Base-by-base conservation (phyloP, 164 flowering plant species). In the Warburgia ugandensis region DNA sequence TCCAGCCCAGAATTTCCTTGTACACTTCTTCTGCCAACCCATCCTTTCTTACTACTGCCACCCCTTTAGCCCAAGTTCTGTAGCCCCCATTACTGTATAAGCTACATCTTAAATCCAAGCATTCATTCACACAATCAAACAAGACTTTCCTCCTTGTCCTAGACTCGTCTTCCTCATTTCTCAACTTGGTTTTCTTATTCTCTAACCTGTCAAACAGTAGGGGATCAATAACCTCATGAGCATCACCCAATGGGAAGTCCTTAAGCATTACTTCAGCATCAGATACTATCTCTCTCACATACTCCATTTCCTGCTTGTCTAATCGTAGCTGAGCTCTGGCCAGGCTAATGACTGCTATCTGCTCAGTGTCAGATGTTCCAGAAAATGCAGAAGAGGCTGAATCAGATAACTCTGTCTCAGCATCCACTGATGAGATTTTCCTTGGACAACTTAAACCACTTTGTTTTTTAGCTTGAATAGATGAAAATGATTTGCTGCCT, bases 71-170 rank as follows among this genome's bases (percentile, higher is more conserved):
- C 97, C 95, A 88, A 19, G 51, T 36, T 56, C 43, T 56, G 58
- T 45, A 68, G 28, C 95, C 86, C 12, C 95, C 82, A 29, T 69
- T 59, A 0, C 62, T 68, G 39, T 65, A 79, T 2, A 55, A 68
- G 52, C 70, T 64, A 64, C 77, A 79, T 72, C 82, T 77, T 48
- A 66, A 40, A 32, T 83, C 90, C 72, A 89, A 35, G 62, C 81
- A 79, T 52, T 89, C 97, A 17, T 72, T 59, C 29, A 77, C 84
- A 56, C 82, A 78, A 53, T 89, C 95, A 45, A 92, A 92, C 53
- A 82, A 8, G 17, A 64, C 57, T 64, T 68, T 80, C 47, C 89
- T 54, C 25, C 54, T 58, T 4, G 68, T 48, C 63, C 45, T 64
- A 6, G 61, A 41, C 14, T 35, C 31, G 41, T 60, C 49, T 6